Conservation (phyloP, 495 filamentous ascomycete species). For the Aspergillus haitiensis region DNA sequence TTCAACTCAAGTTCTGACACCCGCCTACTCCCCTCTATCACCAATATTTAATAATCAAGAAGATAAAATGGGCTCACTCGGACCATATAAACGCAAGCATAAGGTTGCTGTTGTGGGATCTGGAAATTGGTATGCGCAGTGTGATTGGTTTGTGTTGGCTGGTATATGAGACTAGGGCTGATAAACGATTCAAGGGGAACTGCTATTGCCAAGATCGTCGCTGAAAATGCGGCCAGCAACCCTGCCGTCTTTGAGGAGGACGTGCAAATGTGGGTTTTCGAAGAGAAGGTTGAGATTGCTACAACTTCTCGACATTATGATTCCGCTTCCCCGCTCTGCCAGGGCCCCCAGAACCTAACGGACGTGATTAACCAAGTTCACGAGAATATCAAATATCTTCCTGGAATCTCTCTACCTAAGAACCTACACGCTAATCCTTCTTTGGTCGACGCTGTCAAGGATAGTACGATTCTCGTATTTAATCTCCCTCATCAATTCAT, state of each 20-base stretch:
- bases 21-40: constrained; percentile 17
- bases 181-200: constrained; percentile 64
- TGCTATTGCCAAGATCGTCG: constrained; percentile 94
- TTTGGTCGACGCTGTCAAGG: constrained; percentile 74
- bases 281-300: constrained; percentile 79
- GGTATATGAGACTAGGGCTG: neutral
- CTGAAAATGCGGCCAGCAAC: constrained; percentile 81
- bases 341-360: constrained; percentile 79
- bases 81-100: constrained; percentile 66
- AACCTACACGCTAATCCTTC: constrained; percentile 92
- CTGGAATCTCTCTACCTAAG: constrained; percentile 73
- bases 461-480: constrained; percentile 88
- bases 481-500: constrained; percentile 99
- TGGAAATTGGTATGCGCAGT: constrained; percentile 79
- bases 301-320: constrained; percentile 62
- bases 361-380: constrained; percentile 86
- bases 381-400: constrained; percentile 98
- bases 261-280: constrained; percentile 97
- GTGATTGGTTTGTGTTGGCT: neutral
- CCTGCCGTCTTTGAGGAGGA: constrained; percentile 78
- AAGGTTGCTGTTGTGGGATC: constrained; percentile 93
- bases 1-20: constrained; percentile 23
- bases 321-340: constrained; percentile 51
- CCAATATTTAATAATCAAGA: constrained; percentile 1
- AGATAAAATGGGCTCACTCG: constrained; percentile 44